These are phyloP conservation scores for Mercurialis annua DNA, from an alignment of 345 rosid species.

Conservation along the genomic window DNA sequence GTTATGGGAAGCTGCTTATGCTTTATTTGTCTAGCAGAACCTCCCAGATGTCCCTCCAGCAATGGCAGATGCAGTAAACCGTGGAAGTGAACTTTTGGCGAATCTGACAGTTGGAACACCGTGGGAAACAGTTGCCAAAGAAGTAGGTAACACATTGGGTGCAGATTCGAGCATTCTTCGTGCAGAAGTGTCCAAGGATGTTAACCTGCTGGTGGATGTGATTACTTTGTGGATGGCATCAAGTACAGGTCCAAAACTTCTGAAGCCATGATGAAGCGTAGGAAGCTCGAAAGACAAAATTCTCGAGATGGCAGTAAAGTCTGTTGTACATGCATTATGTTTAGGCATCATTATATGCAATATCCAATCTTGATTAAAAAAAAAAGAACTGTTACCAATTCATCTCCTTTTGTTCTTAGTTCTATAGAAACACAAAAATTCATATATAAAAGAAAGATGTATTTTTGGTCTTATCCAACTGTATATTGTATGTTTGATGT, in stretches of 20 bases:
- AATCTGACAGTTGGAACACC: slow-evolving; percentile 85
- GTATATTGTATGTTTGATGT: no score
- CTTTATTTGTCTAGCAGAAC: slow-evolving; percentile 42
- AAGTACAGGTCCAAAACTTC: slow-evolving; percentile 56
- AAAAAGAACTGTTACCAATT: not conserved
- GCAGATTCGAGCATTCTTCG: slow-evolving; percentile 61
- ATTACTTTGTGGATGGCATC: slow-evolving; percentile 84
- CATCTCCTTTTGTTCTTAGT: not conserved
- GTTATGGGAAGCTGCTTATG: slow-evolving; percentile 3
- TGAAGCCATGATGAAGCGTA: slow-evolving; percentile 40
- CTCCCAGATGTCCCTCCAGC: slow-evolving; percentile 95
- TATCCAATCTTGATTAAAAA: not conserved
- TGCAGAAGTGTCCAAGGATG: slow-evolving; percentile 62
- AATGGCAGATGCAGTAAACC: slow-evolving; percentile 91
- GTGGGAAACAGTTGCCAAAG: slow-evolving; percentile 89
- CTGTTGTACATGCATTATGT: slow-evolving; percentile 6
- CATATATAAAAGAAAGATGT: not conserved
- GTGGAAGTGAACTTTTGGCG: slow-evolving; percentile 77
- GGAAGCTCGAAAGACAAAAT: slow-evolving; percentile 1
- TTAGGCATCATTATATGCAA: not conserved
- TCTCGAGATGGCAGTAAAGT: not conserved
- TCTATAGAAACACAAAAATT: not conserved
- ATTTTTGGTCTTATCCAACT: not conserved
- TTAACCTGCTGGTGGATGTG: slow-evolving; percentile 61
- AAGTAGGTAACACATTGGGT: slow-evolving; percentile 77